These are phyloP conservation scores for Pseudogymnoascus sp. DNA, from an alignment of 2,329 filamentous ascomycete species.

Conservation along the genomic window DNA sequence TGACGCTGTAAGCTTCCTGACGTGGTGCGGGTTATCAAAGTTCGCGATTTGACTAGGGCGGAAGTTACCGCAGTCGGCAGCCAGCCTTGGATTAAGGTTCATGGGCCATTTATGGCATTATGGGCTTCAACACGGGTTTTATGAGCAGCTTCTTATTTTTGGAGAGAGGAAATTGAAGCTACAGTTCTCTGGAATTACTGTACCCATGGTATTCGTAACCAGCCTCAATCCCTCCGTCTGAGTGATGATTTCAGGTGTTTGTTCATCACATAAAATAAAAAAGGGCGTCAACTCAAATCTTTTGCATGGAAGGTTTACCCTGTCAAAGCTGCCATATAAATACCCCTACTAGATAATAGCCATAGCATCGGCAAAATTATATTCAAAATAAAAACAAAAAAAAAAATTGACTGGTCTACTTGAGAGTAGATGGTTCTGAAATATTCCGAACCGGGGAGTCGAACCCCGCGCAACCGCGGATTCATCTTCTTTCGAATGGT, in stretches of 20 bases:
- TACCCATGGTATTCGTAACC: not conserved
- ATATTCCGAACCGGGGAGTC: conserved; percentile 7
- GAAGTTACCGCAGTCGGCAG: not conserved
- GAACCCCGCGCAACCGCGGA: conserved; percentile 7
- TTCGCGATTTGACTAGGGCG: conserved; percentile 5
- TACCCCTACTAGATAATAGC: not conserved
- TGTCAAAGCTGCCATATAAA: not conserved
- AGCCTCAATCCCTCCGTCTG: not conserved
- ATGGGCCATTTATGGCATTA: not conserved
- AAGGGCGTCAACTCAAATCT: no score
- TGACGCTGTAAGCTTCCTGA: not conserved
- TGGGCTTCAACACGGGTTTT: not conserved
- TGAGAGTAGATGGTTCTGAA: conserved; percentile 5
- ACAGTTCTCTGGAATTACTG: not conserved
- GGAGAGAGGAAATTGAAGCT: not conserved
- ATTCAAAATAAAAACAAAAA: not conserved
- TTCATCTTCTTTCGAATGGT: conserved; percentile 5
- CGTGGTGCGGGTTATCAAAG: conserved; percentile 6
- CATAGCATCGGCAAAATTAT: not conserved
- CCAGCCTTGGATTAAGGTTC: not conserved
- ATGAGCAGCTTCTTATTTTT: not conserved
- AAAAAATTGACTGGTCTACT: conserved; percentile 3
- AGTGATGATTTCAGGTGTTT: not conserved
- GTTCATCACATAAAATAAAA: not conserved
- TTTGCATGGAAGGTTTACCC: no score